These are phyloP conservation scores for Pelargonium cotyledonis DNA, from an alignment of 441 rosid species.

Conservation along the genomic window DNA sequence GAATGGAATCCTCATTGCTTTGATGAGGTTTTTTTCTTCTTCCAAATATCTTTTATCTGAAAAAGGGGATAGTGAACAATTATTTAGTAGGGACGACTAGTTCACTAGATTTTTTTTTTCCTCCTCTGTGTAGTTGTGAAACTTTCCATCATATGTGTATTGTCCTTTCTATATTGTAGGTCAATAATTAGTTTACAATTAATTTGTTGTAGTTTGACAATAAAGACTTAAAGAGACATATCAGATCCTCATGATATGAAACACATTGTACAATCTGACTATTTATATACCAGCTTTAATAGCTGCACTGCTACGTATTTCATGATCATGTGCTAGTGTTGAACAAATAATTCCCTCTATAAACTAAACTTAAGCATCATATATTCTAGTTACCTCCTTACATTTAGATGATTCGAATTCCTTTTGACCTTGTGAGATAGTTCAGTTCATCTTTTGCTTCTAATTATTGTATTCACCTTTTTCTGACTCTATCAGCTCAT, in stretches of 20 bases:
- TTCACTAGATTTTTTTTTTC: not conserved
- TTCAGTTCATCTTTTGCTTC: not conserved
- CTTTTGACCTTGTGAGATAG: not conserved
- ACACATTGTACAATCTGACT: not conserved
- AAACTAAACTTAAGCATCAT: not conserved
- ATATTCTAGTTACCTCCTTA: constrained; percentile 2
- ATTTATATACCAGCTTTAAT: not conserved
- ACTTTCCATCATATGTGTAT: not conserved
- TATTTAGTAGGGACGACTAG: not conserved
- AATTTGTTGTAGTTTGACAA: constrained; percentile 1
- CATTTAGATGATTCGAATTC: not conserved
- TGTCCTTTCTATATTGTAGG: not conserved
- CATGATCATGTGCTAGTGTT: not conserved
- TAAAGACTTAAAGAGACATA: not conserved
- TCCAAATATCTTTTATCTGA: not conserved
- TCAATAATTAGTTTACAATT: not conserved
- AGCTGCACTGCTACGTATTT: not conserved
- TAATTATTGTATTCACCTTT: not conserved
- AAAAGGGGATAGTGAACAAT: not conserved
- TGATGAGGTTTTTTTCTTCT: not conserved
- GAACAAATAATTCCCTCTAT: not conserved
- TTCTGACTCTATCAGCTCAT: not conserved
- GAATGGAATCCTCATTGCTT: not conserved
- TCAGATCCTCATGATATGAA: not conserved
- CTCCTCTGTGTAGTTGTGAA: not conserved